Percentiles rank a stretch among this genome's conserved stretches.
Evolutionary conservation across 1,139 yeast species (phyloP).

Genomic region (Kodamaea anthophila): DNA sequence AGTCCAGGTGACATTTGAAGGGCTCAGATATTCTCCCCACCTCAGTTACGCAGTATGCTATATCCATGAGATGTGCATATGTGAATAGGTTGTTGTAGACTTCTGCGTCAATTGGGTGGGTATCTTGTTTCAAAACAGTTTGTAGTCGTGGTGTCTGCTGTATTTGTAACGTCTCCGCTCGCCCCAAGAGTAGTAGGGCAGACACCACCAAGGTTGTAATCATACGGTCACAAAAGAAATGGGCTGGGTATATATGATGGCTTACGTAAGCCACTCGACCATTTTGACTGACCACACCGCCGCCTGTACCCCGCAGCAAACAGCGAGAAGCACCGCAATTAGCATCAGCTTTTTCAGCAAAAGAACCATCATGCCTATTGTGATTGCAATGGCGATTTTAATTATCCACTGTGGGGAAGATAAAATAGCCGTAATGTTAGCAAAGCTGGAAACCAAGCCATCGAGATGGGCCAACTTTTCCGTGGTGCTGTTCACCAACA

Average conservation of each 20-base stretch:
- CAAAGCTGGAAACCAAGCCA: neutral
- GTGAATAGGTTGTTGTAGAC: slow-evolving; percentile 25
- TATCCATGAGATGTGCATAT: slow-evolving; percentile 44
- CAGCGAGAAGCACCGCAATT: too few species aligned
- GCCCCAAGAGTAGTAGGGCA: neutral
- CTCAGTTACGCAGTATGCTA: slow-evolving; percentile 43
- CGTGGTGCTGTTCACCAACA: neutral
- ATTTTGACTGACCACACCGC: slow-evolving; percentile 2
- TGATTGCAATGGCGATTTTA: too few species aligned
- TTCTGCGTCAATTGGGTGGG: neutral
- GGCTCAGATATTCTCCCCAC: slow-evolving; percentile 31
- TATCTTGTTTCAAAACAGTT: neutral
- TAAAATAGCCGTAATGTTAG: neutral
- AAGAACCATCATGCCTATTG: neutral
- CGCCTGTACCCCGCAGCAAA: slow-evolving; percentile 1
- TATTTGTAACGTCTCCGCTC: neutral
- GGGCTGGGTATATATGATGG: too few species aligned
- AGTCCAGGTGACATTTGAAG: slow-evolving; percentile 39
- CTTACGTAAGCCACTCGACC: slow-evolving; percentile 1
- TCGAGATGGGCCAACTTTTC: neutral
- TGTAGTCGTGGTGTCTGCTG: slow-evolving; percentile 1
- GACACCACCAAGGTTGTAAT: slow-evolving; percentile 1
- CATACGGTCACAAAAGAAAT: too few species aligned
- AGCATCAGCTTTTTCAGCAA: neutral
- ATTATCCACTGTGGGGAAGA: too few species aligned